phyloP scores from a whole-genome alignment of 495 filamentous ascomycete species.

The Alectoria sarmentosa region DNA sequence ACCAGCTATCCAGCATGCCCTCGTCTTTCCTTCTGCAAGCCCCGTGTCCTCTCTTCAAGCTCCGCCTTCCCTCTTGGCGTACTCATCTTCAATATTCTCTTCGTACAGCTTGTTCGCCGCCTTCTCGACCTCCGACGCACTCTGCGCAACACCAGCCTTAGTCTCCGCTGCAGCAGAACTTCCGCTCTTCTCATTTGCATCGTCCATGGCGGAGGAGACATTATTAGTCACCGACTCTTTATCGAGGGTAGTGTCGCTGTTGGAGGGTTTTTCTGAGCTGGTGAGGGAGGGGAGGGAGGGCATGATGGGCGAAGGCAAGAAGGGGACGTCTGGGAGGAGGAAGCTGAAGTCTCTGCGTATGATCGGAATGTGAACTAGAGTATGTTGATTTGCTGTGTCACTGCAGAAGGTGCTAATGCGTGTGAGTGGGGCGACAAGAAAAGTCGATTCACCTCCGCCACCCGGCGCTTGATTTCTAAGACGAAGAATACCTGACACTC shows the following conservation, averaged over 20 bases:
- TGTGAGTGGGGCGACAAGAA: neutral
- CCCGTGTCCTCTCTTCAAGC: conserved; percentile 19
- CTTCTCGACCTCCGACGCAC: conserved; percentile 22
- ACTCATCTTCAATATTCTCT: conserved; percentile 32
- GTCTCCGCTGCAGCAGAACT: conserved; percentile 22
- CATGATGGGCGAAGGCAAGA: conserved; percentile 8
- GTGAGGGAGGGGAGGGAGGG: conserved; percentile 21
- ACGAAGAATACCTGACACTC: neutral
- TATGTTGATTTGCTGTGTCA: neutral
- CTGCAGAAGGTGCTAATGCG: neutral
- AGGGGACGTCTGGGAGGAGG: neutral
- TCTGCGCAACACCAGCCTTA: conserved; percentile 18
- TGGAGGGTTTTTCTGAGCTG: conserved; percentile 20
- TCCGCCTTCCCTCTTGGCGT: conserved; percentile 35
- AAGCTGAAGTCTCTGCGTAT: too few relatives aligned
- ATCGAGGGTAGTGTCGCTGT: conserved; percentile 9
- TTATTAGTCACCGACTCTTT: conserved; percentile 19
- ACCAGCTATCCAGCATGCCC: neutral
- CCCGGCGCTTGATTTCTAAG: conserved; percentile 1
- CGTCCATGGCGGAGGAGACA: conserved; percentile 20
- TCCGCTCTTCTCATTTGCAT: conserved; percentile 13
- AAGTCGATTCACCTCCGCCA: neutral
- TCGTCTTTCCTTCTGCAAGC: neutral
- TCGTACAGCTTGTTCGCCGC: conserved; percentile 25
- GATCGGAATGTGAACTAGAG: too few relatives aligned